phyloP scores from a whole-genome alignment of 192 early-diverging fungal species.

The Coemansia sp. region DNA sequence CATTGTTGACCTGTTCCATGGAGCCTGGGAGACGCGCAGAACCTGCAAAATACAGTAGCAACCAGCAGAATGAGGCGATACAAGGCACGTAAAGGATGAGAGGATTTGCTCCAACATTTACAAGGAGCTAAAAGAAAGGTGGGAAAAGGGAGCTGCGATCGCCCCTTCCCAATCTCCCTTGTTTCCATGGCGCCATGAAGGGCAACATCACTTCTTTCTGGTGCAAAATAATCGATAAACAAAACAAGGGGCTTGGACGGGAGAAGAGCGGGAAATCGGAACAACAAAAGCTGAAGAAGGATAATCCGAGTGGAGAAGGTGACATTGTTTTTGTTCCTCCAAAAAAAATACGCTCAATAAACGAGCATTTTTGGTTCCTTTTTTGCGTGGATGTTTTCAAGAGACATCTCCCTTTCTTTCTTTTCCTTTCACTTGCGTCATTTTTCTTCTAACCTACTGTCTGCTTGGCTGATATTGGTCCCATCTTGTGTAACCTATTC shows the following conservation, averaged over 20 bases:
- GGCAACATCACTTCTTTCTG: background rate
- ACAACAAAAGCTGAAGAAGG: background rate
- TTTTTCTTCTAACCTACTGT: background rate
- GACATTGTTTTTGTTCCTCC: background rate
- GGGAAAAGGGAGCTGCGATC: background rate
- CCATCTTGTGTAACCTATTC: background rate
- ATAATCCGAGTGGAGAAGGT: background rate
- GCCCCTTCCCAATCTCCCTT: no score
- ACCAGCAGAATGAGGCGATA: background rate
- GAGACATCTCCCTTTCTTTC: background rate
- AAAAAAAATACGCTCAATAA: background rate
- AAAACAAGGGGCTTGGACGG: background rate
- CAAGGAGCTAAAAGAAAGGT: background rate
- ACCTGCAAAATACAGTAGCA: background rate
- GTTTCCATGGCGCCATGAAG: no score
- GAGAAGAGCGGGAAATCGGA: background rate
- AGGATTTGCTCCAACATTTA: background rate
- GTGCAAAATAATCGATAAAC: background rate
- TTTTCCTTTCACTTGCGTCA: constrained; percentile 10
- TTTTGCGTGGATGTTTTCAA: constrained; percentile 1
- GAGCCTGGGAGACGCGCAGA: background rate
- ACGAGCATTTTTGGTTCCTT: no score
- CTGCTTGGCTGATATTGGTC: constrained; percentile 2
- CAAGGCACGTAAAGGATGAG: background rate
- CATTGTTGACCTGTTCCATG: background rate